Conservation (phyloP, 805 yeast species). For the Martiniozyma abietophila region DNA sequence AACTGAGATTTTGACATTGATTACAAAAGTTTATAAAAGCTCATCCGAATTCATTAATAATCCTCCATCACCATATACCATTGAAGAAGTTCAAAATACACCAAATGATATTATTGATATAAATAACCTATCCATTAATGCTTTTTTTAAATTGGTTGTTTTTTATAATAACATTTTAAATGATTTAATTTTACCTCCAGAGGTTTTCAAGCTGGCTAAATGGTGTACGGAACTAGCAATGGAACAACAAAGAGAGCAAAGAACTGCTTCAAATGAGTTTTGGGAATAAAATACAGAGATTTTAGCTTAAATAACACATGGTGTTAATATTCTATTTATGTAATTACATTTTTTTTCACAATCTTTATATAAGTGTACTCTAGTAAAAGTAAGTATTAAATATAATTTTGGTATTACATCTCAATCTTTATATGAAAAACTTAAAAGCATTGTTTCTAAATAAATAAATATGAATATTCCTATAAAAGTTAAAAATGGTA, state of each 20-base stretch:
- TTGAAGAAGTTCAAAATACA: conserved; percentile 14
- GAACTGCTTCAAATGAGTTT: conserved; percentile 1
- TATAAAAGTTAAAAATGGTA: too few relatives aligned
- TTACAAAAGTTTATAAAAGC: conserved; percentile 53
- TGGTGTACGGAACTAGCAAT: conserved; percentile 63
- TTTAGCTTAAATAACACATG: not conserved
- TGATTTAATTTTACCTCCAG: conserved; percentile 53
- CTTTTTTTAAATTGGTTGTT: conserved; percentile 56
- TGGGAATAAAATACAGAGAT: not conserved
- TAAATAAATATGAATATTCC: too few relatives aligned
- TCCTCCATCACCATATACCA: conserved; percentile 22
- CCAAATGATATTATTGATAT: conserved; percentile 34
- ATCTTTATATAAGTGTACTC: too few relatives aligned
- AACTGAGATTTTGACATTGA: conserved; percentile 47
- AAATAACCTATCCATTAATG: conserved; percentile 55
- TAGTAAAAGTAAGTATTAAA: too few relatives aligned
- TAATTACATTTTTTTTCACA: too few relatives aligned
- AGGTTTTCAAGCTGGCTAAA: conserved; percentile 58
- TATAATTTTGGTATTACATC: too few relatives aligned
- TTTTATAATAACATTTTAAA: conserved; percentile 54
- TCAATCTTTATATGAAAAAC: too few relatives aligned
- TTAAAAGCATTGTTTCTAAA: too few relatives aligned
- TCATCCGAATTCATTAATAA: conserved; percentile 37
- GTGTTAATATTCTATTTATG: not conserved
- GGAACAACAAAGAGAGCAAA: conserved; percentile 34